Conservation (phyloP, 192 early-diverging fungal species). For the Haplosporangium gracile region DNA sequence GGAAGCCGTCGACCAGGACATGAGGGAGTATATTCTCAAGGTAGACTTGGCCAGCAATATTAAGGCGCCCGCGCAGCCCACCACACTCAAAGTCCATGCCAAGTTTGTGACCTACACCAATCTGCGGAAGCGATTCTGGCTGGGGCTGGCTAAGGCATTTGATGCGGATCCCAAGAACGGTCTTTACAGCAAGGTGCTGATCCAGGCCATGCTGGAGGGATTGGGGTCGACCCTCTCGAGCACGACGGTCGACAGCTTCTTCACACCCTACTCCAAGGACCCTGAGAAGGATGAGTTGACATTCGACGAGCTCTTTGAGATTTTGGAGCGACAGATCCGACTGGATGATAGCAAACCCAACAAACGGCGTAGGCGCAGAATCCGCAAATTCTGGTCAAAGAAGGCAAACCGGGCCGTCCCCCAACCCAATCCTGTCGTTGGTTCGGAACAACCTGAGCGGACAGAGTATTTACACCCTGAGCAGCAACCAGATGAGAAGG, state of each 20-base stretch:
- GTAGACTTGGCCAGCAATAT: slow-evolving; percentile 35
- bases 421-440: background rate
- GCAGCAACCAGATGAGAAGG: background rate
- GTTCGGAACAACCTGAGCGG: background rate
- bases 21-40: slow-evolving; percentile 40
- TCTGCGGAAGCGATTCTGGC: slow-evolving; percentile 81
- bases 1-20: slow-evolving; percentile 42
- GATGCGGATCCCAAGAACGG: slow-evolving; percentile 70
- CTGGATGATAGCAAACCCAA: slow-evolving; percentile 34
- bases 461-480: background rate
- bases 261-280: slow-evolving; percentile 62
- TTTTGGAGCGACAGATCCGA: slow-evolving; percentile 67
- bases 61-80: slow-evolving; percentile 24
- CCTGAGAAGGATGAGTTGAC: slow-evolving; percentile 72
- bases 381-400: slow-evolving; percentile 42
- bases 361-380: slow-evolving; percentile 30
- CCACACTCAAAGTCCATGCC: slow-evolving; percentile 67
- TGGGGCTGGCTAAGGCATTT: slow-evolving; percentile 74
- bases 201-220: slow-evolving; percentile 80
- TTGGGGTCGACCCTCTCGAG: slow-evolving; percentile 77
- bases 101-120: slow-evolving; percentile 80
- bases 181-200: slow-evolving; percentile 58
- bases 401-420: slow-evolving; percentile 9
- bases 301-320: slow-evolving; percentile 74
- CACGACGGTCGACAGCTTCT: slow-evolving; percentile 74